These are phyloP conservation scores for Cladophialophora yegresii DNA, from an alignment of 2,329 filamentous ascomycete genomes.

Conservation along the genomic window DNA sequence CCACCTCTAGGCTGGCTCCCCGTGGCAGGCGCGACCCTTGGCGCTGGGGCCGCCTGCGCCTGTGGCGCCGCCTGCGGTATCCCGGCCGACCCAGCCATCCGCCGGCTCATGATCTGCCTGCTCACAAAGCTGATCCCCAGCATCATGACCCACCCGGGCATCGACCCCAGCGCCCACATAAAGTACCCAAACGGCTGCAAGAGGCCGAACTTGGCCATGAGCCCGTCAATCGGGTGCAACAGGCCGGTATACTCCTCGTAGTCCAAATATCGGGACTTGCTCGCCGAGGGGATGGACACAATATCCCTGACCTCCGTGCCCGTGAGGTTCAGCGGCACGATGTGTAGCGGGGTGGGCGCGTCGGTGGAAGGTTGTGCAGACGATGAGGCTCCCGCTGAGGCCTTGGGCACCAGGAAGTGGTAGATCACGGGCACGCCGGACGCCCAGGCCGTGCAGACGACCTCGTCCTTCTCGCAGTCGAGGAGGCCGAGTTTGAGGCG, in stretches of 20 bases:
- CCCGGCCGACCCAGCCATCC: slow-evolving; percentile 18
- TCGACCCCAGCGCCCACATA: slow-evolving; percentile 58
- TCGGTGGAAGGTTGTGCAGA: slow-evolving; percentile 36
- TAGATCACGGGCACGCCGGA: slow-evolving; percentile 58
- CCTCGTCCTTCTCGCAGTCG: slow-evolving; percentile 60
- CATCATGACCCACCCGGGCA: slow-evolving; percentile 68
- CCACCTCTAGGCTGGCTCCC: slow-evolving; percentile 24
- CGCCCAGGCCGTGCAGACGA: slow-evolving; percentile 64
- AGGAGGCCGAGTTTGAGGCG: slow-evolving; percentile 60
- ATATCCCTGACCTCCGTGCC: slow-evolving; percentile 59
- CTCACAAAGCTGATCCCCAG: slow-evolving; percentile 63
- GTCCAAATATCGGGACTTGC: slow-evolving; percentile 49
- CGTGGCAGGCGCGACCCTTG: slow-evolving; percentile 16
- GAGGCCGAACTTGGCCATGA: slow-evolving; percentile 56
- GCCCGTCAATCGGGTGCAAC: slow-evolving; percentile 64
- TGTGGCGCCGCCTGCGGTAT: slow-evolving; percentile 7
- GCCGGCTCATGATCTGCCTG: slow-evolving; percentile 57
- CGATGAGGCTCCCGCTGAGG: not conserved
- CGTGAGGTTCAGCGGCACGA: slow-evolving; percentile 59
- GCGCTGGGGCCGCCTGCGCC: slow-evolving; percentile 18
- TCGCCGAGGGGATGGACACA: slow-evolving; percentile 55
- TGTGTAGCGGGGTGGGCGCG: slow-evolving; percentile 56
- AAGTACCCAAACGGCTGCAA: slow-evolving; percentile 58
- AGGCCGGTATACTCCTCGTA: slow-evolving; percentile 57
- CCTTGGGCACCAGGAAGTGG: slow-evolving; percentile 59